Base-by-base conservation (phyloP, 192 early-diverging fungal genomes). In the Chytriomyces hyalinus region DNA sequence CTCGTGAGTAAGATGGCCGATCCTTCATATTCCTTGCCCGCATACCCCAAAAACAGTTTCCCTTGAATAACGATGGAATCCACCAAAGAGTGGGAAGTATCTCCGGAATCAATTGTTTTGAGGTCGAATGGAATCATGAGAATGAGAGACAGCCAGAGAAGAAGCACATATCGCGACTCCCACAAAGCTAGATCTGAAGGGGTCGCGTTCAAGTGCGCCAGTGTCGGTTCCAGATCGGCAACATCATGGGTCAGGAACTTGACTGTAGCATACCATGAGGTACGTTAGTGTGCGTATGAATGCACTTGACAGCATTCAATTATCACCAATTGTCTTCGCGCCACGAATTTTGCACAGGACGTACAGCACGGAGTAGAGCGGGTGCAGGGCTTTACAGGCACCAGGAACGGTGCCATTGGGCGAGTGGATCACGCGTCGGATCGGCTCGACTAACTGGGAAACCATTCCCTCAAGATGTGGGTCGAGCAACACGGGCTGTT, bases 61-160 rank as follows among this genome's bases (percentile, higher is more conserved):
- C 88, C 89, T 5, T 90, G 72, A 48, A 81, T 87, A 4, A 96
- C 67, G 83, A 97, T 90, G 45, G 86, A 77, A 5, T 89, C 87
- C 6, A 96, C 86, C 8, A 98, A 85, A 2, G 49, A 67, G 17
- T 36, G 10, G 11, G 20, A 17, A 26, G 67, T 22, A n/a, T 66
- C 78, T 2, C 46, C 63, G 72, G 94, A 94, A 79, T 97, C 97
- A 22, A 99, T 88, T 15, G 83, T 92, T 69, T 86, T 89, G 11
- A 99, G 84, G 78, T 98, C 96, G 81, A 99, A 99, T 5, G 98
- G 98, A 46, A 97, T 90, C 93, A 97, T 97, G 63, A 90, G 90
- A 79, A 98, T 87, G n/a, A 98, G 87, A 8, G 96, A 97, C 13
- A 98, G 84, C 96, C 97, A 98, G 11, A 99, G 87, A 24, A 97